Base-by-base conservation (phyloP, 495 filamentous ascomycete genomes). In the Tuber brumale region DNA sequence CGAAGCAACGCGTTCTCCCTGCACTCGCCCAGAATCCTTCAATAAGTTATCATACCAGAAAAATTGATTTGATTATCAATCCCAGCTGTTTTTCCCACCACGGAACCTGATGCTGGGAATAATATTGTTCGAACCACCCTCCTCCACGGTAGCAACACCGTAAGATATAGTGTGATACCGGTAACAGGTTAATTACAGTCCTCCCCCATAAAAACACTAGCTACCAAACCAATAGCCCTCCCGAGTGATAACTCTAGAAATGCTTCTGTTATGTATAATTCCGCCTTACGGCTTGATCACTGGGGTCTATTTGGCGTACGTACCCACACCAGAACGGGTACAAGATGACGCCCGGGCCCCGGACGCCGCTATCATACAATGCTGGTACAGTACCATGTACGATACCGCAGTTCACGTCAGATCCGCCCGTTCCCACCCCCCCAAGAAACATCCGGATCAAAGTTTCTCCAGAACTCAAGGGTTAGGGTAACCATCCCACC, bases 1-100 rank as follows among this genome's bases (percentile, higher is more conserved):
- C 57, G 27, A 35, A 66, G 57, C 57, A 66, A 66, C 57, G 57
- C 57, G 57, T 66, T 35, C 57, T 35, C 57, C 57, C 57, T 66
- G 57, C 19, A 66, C 57, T 66, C 57, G 57, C 57, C 57, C 27
- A 66, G 57, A 57, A 27, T 51, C 48, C 57, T 6, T 48, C 46
- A 48, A 48, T n/a, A n/a, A n/a, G n/a, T n/a, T n/a, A n/a, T n/a
- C n/a, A n/a, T 48, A 39, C 37, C 37, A 39, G 5, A 4, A 39
- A 39, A 39, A 39, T 39, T 39, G 37, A 39, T 39, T 39, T 39
- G 37, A 39, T 39, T 39, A 39, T 39, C 37, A 39, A 39, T 4
- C 46, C 46, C 46, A n/a, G 46, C 21, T 35, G 27, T 27, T 66
- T 14, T 35, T 27, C 57, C 57, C 27, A 3, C n/a, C 51, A 61